Percentiles rank a stretch among this genome's conserved stretches.
Conservation (phyloP, 306 rosid species). For the Pyrus pyrifolia region DNA sequence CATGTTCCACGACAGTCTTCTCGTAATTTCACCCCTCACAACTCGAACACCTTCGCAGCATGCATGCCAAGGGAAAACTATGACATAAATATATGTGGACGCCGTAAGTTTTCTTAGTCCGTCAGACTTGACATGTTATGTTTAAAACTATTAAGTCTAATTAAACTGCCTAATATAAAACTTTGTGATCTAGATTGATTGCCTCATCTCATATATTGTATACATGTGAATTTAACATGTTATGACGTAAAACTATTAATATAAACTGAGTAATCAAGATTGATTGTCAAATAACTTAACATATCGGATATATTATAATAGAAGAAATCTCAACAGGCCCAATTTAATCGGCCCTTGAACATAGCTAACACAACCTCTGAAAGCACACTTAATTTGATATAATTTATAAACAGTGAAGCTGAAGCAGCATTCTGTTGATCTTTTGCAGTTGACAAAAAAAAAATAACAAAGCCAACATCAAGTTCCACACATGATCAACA, state of each 20-base stretch:
- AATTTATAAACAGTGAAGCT: not conserved
- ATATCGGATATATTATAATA: too few species aligned
- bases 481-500: not conserved
- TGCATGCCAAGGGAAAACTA: not conserved
- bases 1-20: slow-evolving; percentile 14
- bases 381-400: not conserved
- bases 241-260: too few species aligned
- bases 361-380: not conserved
- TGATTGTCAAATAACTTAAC: not conserved
- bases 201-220: too few species aligned
- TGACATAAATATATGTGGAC: not conserved
- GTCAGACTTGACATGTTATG: too few species aligned
- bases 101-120: too few species aligned
- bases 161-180: too few species aligned
- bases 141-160: too few species aligned
- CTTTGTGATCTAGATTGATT: too few species aligned
- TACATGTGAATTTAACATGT: not conserved
- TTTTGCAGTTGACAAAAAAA: not conserved
- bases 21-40: not conserved
- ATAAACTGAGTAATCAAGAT: too few species aligned
- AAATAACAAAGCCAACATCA: not conserved
- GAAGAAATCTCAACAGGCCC: too few species aligned
- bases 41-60: not conserved
- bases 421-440: not conserved
- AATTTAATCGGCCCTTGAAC: too few species aligned